Base-by-base conservation (phyloP, 192 early-diverging fungal species). In the Rhizophlyctis rosea region DNA sequence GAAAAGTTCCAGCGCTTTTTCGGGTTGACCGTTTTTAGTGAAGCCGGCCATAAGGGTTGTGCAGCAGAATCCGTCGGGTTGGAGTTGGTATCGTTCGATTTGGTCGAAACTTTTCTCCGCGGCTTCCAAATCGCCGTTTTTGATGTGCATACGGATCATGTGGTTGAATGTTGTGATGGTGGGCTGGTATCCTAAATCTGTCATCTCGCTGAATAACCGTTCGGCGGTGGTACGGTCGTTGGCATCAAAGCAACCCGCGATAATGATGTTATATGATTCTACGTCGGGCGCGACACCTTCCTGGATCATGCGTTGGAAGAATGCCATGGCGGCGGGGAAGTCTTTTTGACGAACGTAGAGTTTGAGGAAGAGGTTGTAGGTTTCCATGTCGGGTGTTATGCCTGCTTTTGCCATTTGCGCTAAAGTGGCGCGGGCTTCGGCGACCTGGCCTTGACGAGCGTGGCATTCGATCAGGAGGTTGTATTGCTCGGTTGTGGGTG, bases 281-380 rank as follows among this genome's bases (percentile, higher is more conserved):
- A 61, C 67, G 64, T 76, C 67, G 0, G 69, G 74, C 23, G 48
- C 65, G 5, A 76, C 50, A 9, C 67, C 74, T 47, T 76, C 74
- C 5, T 64, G 59, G 35, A 61, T 61, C 74, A 76, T 76, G 11
- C 62, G 59, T 13, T 68, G 54, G 50, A 69, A 76, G 49, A 76
- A 76, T n/a, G 23, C 58, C 33, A 72, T 51, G n/a, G 61, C 57
- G 9, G 34, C 67, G 23, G 27, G 25, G 13, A 65, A 44, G 11
- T 76, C 58, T 24, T 50, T 32, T 3, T 49, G 49, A 31, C 50
- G 29, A n/a, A 63, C 47, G 23, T 72, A 59, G 34, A 72, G 34
- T 13, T 51, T 3, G 52, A 76, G 59, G 47, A 71, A 76, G 28
- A 64, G 56, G 52, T 76, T 76, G 67, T 76, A 76, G 18, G 74